These are phyloP conservation scores for Cytidiella melzeri DNA, from an alignment of 768 basidiomycete genomes.

Conservation along the genomic window DNA sequence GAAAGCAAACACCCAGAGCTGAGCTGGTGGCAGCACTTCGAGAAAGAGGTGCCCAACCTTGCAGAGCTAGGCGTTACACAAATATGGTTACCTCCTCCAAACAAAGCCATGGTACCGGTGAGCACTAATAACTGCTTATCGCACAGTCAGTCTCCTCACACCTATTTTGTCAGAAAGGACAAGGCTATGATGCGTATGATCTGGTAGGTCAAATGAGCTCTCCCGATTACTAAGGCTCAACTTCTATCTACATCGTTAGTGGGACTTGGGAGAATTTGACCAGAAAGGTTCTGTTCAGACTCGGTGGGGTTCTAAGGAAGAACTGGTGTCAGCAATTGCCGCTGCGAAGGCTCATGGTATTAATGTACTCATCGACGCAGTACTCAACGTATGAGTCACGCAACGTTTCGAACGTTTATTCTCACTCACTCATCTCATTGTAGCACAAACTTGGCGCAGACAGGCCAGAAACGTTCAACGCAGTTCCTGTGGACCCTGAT, in stretches of 20 bases:
- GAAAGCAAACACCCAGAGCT: conserved; percentile 46
- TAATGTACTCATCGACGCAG: conserved; percentile 78
- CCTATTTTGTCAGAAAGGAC: conserved; percentile 42
- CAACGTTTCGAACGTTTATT: not conserved
- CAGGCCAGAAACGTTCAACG: conserved; percentile 59
- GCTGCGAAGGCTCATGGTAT: conserved; percentile 65
- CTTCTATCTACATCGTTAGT: conserved; percentile 36
- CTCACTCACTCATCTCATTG: conserved; percentile 4
- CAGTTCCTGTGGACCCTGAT: conserved; percentile 61
- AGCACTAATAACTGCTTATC: conserved; percentile 7
- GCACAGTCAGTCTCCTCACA: not conserved
- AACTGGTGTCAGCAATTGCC: conserved; percentile 64
- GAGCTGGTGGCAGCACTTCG: conserved; percentile 82
- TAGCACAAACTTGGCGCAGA: conserved; percentile 88
- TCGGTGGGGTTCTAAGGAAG: conserved; percentile 84
- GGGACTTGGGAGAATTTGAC: conserved; percentile 83
- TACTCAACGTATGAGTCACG: conserved; percentile 66
- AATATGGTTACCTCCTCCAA: conserved; percentile 79
- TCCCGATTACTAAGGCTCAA: not conserved
- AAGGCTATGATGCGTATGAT: conserved; percentile 86
- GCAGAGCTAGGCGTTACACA: conserved; percentile 70
- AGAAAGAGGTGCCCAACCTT: conserved; percentile 55
- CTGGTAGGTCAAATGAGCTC: conserved; percentile 38
- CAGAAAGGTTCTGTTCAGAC: conserved; percentile 69
- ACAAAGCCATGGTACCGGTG: conserved; percentile 67